A percentile compares a stretch with the other conserved stretches of the same genome.
phyloP scores from a whole-genome alignment of 345 rosid genomes.

The Rhodomyrtus tomentosa region DNA sequence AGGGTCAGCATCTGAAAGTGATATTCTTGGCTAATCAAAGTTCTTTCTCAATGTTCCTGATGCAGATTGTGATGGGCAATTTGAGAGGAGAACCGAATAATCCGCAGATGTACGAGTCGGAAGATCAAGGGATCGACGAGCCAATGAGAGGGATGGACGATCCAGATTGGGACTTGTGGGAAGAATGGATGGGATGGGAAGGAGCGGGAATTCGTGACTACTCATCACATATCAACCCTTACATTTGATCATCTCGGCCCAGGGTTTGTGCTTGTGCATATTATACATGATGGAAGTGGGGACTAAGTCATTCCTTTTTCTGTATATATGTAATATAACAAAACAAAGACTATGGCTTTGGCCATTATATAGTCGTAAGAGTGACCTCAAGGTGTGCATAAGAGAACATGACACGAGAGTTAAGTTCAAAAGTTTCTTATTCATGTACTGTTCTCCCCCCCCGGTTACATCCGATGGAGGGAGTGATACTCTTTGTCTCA shows the following conservation, averaged over 20 bases:
- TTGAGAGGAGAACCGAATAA: conserved; percentile 34
- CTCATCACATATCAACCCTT: conserved; percentile 76
- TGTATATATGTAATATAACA: background rate
- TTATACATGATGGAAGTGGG: background rate
- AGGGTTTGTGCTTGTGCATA: background rate
- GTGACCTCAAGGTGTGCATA: background rate
- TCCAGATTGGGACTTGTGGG: conserved; percentile 76
- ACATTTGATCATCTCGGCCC: conserved; percentile 19
- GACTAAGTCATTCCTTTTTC: background rate
- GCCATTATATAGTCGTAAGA: background rate
- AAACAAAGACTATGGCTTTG: background rate
- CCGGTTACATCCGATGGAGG: too few species aligned
- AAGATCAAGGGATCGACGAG: conserved; percentile 32
- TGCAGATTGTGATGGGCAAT: conserved; percentile 53
- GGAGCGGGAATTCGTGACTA: conserved; percentile 84
- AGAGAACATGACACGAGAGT: background rate
- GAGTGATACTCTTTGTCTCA: too few species aligned
- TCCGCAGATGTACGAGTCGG: conserved; percentile 13
- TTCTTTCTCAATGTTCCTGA: background rate
- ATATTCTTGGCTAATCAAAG: background rate
- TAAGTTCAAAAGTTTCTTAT: background rate
- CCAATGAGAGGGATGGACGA: conserved; percentile 49
- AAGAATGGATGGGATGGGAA: conserved; percentile 99
- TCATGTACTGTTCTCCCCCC: too few species aligned
- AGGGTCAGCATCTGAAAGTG: too few species aligned